Conservation (phyloP, 1,139 yeast genomes). For the Saccharomycopsis phalli region DNA sequence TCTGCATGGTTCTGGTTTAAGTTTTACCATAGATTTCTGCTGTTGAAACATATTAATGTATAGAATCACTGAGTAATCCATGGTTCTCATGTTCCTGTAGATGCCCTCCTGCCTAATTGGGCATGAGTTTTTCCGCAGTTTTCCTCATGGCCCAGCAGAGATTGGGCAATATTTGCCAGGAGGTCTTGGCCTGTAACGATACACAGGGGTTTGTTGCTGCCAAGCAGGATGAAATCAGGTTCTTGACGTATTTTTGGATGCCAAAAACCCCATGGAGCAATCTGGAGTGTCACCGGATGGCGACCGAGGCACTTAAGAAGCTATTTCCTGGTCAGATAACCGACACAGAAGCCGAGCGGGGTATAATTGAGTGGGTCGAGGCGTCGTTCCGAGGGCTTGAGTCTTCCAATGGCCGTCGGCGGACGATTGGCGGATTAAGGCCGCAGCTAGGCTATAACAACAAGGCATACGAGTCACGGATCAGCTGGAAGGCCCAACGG, state of each 20-base stretch:
- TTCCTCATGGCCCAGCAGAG: too few relatives aligned
- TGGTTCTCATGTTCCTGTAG: neutral
- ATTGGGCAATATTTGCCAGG: neutral
- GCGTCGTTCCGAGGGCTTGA: constrained; percentile 2
- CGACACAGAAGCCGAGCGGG: neutral
- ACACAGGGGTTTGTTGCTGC: neutral
- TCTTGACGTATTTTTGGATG: constrained; percentile 9
- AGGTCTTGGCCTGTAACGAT: neutral
- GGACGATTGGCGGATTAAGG: constrained; percentile 7
- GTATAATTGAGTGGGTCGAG: neutral
- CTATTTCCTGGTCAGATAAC: neutral
- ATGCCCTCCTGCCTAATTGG: neutral
- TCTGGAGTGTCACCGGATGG: neutral
- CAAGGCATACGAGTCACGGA: constrained; percentile 3
- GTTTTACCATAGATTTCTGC: too few relatives aligned
- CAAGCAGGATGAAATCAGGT: neutral
- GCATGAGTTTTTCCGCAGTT: neutral
- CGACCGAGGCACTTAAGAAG: neutral
- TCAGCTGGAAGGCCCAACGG: constrained; percentile 2
- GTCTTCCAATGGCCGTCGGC: neutral
- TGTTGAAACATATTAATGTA: too few relatives aligned
- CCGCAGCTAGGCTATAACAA: constrained; percentile 13
- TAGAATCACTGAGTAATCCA: too few relatives aligned
- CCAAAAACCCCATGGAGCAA: constrained; percentile 9
- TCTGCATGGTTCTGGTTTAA: too few relatives aligned